Base-by-base conservation (phyloP, 305 asterid species). In the Ruellia speciosa region DNA sequence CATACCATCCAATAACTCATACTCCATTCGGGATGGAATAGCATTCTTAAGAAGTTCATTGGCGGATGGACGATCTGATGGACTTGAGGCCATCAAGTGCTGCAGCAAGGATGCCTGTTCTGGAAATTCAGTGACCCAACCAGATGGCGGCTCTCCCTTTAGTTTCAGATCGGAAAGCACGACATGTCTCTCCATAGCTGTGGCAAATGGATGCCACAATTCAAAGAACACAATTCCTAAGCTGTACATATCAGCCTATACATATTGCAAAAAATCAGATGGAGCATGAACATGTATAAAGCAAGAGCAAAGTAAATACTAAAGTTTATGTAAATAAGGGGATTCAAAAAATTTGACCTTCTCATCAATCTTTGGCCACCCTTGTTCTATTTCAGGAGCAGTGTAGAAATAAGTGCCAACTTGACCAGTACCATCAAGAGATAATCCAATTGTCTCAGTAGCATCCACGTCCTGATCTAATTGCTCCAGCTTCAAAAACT, bases 311-410 rank as follows among this genome's bases (percentile, higher is more conserved):
- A 40, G 35, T 45, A 19, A 33, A 28, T 37, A 60, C 60, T 52
- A 14, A 62, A 46, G 55, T 14, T 48, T 13, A 55, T 12, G 16
- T 39, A 12, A 34, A 58, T 53, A 43, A 52, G 31, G 43, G 41
- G 18, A 62, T 18, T 19, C 53, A 48, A 70, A 24, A 4, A 59
- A 35, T 35, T 20, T 47, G 37, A 88, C 96, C 97, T 88, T 88
- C 79, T 92, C 99, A 71, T 88, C 75, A 39, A 92, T 92, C 86
- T 84, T 92, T 72, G 99, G 97, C 99, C 96, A 88, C 65, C 89
- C 86, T 72, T 88, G 95, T 79, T 88, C 97, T 76, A 88, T 86
- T 75, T 88, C 99, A 18, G 97, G 95, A 63, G 99, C 97, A 65
- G 99, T 86, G 81, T 93, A 88, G 73, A 93, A 93, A 67, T 88